Evolutionary conservation across 2,329 filamentous ascomycete species (phyloP), one percentile per base, ranked within the genome.

Genomic region (Cytospora piceae): DNA sequence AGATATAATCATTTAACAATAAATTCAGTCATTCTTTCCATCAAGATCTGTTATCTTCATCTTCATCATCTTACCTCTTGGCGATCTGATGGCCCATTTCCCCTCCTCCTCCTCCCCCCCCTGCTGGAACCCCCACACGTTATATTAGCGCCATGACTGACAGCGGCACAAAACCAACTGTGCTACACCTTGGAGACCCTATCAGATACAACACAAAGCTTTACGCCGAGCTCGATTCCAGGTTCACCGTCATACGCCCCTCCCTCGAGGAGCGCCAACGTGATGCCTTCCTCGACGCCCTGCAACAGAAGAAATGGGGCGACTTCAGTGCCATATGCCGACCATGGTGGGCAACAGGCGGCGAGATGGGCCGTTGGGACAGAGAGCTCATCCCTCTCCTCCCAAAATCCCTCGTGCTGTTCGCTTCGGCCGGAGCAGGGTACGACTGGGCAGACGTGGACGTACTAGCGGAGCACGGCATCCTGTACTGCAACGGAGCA

Each of bases 321-420:
- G 71, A 79, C 67, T 81, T 82, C 61, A 68, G 71, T 15, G 79
- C 77, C 2, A 74, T 81, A 56, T 85, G 86, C 69, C 78, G 86
- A 2, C 86, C 86, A 0, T 88, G 87, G 73, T 89, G 86, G 85
- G 84, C 85, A 65, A 87, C 86, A 0, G 87, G 87, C 1, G 85
- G 85, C 4, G 87, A 89, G 70, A 89, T 89, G 85, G 86, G 85
- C 0, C 82, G 82, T 27, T 89, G 86, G 85, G 84, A 90, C 87
- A 76, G 12, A 20, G 46, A 49, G 11, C 46, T 42, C 39, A n/a
- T 42, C 39, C 39, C 46, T 32, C 37, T 85, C 87, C 55, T 86
- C 83, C 60, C 87, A 87, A 7, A 88, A 87, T 4, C 87, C 87
- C 5, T 85, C 83, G 8, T 80, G 68, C 81, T 89, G 20, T 87